These are phyloP conservation scores for Wallacemonas rigidus DNA, from an alignment of 208 protist genomes.

Conservation along the genomic window DNA sequence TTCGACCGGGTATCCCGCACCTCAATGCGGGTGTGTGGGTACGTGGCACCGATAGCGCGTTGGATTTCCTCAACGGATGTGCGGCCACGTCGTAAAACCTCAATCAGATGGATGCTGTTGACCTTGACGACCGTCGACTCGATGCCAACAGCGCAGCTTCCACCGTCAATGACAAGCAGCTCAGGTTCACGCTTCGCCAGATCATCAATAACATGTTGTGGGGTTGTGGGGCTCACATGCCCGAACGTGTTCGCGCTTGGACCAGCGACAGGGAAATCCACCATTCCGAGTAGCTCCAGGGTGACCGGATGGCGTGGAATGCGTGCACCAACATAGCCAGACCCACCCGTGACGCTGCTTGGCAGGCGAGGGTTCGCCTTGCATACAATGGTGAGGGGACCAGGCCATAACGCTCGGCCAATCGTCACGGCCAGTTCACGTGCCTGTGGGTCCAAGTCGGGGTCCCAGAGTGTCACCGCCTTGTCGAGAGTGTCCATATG, in stretches of 20 bases:
- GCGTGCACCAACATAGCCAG: slow-evolving; percentile 87
- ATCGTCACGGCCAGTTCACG: slow-evolving; percentile 62
- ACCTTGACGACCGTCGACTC: slow-evolving; percentile 93
- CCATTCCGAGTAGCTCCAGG: slow-evolving; percentile 59
- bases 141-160: slow-evolving; percentile 87
- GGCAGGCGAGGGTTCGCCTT: slow-evolving; percentile 63
- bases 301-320: slow-evolving; percentile 79
- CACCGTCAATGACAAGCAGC: slow-evolving; percentile 88
- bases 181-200: slow-evolving; percentile 76
- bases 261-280: slow-evolving; percentile 85
- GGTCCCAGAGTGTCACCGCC: slow-evolving; percentile 70
- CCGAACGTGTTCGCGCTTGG: slow-evolving; percentile 94
- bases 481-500: slow-evolving; percentile 84
- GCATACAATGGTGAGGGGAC: slow-evolving; percentile 92
- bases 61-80: slow-evolving; percentile 75
- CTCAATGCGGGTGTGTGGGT: slow-evolving; percentile 48
- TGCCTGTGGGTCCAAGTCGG: slow-evolving; percentile 35
- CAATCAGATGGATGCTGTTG: slow-evolving; percentile 43
- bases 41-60: slow-evolving; percentile 39
- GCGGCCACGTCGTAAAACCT: slow-evolving; percentile 83
- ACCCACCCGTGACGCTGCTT: slow-evolving; percentile 80
- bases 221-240: slow-evolving; percentile 90
- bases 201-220: slow-evolving; percentile 91
- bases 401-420: slow-evolving; percentile 86
- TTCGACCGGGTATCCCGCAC: slow-evolving; percentile 71